Conservation (phyloP, 495 filamentous ascomycete species). For the Tetracladium marchalianum region DNA sequence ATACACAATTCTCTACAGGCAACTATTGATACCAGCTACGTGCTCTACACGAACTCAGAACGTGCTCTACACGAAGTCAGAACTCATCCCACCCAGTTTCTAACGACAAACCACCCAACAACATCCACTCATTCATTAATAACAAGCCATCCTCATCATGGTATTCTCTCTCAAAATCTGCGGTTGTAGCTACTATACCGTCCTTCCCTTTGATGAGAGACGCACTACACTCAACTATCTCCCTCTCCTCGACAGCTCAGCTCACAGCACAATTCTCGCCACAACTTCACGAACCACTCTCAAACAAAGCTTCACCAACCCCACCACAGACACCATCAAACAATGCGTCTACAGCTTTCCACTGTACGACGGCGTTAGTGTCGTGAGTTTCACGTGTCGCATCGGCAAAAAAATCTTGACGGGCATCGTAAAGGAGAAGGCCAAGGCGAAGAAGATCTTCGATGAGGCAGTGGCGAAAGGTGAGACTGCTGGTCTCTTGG, state of each 20-base stretch:
- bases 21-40: too few relatives aligned
- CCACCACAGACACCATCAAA: constrained; percentile 29
- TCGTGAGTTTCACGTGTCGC: constrained; percentile 50
- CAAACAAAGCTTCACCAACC: constrained; percentile 52
- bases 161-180: constrained; percentile 6
- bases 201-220: neutral
- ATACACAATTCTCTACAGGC: too few relatives aligned
- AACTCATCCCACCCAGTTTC: neutral
- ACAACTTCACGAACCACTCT: constrained; percentile 47
- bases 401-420: constrained; percentile 39
- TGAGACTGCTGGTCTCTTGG: constrained; percentile 49
- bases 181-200: constrained; percentile 18
- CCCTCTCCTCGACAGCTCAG: constrained; percentile 40
- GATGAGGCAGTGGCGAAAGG: constrained; percentile 43
- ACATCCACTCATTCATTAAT: neutral
- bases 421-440: constrained; percentile 52
- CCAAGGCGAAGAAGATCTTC: constrained; percentile 43
- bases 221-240: constrained; percentile 29
- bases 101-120: neutral
- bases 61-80: too few relatives aligned
- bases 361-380: constrained; percentile 55
- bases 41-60: too few relatives aligned
- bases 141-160: neutral
- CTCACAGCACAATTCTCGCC: constrained; percentile 43
- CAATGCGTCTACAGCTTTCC: constrained; percentile 56